Conservation (phyloP, 164 flowering plant genomes). For the Malania oleifera region DNA sequence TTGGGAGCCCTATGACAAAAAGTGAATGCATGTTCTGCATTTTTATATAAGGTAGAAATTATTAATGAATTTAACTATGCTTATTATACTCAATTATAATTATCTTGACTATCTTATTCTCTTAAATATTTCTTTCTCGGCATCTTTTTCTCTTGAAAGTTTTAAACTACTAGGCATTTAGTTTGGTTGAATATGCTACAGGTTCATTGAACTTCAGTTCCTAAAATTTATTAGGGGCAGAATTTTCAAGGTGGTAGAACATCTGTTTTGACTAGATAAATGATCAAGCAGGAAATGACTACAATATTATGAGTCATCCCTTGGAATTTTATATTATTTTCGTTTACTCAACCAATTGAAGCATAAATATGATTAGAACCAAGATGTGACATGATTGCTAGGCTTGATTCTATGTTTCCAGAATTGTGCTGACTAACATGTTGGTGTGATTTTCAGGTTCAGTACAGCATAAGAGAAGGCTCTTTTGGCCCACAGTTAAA, state of each 20-base stretch:
- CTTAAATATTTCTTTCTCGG: not conserved
- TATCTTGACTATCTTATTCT: not conserved
- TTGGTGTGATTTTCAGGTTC: conserved; percentile 3
- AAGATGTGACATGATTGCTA: conserved; percentile 14
- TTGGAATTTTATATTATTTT: too few species aligned
- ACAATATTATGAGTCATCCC: too few species aligned
- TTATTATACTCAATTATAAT: too few species aligned
- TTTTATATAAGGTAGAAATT: not conserved
- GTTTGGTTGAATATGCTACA: conserved; percentile 1
- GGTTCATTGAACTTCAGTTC: conserved; percentile 15
- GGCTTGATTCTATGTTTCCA: conserved; percentile 12
- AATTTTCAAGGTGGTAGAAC: too few species aligned
- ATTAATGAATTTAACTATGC: not conserved
- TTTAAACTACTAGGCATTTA: not conserved
- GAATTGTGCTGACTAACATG: conserved; percentile 12
- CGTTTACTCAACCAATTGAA: not conserved
- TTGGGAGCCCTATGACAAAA: conserved; percentile 13
- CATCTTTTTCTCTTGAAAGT: not conserved
- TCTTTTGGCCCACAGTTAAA: too few species aligned
- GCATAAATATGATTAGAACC: not conserved
- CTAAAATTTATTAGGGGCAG: too few species aligned
- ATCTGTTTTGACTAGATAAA: too few species aligned
- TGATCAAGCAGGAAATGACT: too few species aligned
- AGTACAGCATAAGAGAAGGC: too few species aligned
- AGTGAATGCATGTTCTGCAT: conserved; percentile 13